Evolutionary conservation across 371 early-diverging fungal genomes (phyloP), one percentile per base, ranked within the genome.

Genomic region (Choanephora cucurbitarum): DNA sequence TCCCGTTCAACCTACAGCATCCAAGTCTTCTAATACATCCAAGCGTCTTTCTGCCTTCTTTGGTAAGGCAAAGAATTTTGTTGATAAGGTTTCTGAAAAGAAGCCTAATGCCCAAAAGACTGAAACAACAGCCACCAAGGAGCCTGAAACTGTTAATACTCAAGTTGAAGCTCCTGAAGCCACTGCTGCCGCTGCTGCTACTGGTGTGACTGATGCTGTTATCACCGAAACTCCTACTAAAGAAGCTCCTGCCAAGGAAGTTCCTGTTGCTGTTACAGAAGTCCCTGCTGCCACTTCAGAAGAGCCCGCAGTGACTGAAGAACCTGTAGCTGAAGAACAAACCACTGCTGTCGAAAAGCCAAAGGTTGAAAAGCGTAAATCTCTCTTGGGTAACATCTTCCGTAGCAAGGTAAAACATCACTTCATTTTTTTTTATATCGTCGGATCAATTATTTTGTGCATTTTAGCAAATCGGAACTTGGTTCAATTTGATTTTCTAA

Each of bases 301-400:
- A 5, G 19, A 28, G n/a, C 4, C 44, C 18, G 5, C 57, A 28
- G 17, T 7, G 9, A 21, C 31, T 49, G 57, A 31, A 28, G 18
- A 44, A n/a, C 18, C 40, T 10, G 9, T 41, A 14, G 17, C 23
- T 28, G 17, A 46, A 14, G 23, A 24, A 39, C 47, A 55, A 47
- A 24, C 50, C 21, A 17, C 50, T 34, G 23, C 19, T 6, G 28
- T 28, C 28, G 39, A 57, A 21, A 45, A 28, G 22, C 50, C 51
- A 13, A 55, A 64, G 33, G 15, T 24, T 21, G 58, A 58, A 22
- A 54, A 66, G 58, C 58, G 67, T 40, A 61, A 61, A 47, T 64
- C 65, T n/a, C 44, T 64, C 44, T 52, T 64, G 41, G 54, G 51
- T 46, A 46, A 44, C 44, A 47, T 64, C n/a, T 64, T 64, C 60